Percentiles rank a stretch among this genome's conserved stretches.
phyloP scores from a whole-genome alignment of 106 monocot genomes.

The Chionographis japonica region DNA sequence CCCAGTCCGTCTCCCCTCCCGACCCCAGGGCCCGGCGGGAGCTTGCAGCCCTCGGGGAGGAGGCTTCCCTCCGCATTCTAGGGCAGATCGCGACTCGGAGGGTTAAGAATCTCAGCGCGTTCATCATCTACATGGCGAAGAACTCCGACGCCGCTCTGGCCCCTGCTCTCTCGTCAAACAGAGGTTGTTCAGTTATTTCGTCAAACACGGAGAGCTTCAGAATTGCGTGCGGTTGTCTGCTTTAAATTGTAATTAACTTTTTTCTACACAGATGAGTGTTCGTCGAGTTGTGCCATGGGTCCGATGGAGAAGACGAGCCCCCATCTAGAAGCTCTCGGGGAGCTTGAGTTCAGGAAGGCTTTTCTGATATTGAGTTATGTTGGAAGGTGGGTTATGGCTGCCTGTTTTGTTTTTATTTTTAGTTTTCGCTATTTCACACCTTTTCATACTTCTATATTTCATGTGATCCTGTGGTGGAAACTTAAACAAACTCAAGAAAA shows the following conservation, averaged over 20 bases:
- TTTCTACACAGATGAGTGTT: not conserved
- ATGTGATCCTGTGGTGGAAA: too few relatives aligned
- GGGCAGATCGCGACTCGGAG: not conserved
- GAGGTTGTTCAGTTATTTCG: not conserved
- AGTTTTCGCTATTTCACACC: too few relatives aligned
- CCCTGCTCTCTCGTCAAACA: not conserved
- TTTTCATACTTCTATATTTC: too few relatives aligned
- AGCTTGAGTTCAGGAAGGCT: slow-evolving; percentile 47
- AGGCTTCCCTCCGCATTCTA: slow-evolving; percentile 16
- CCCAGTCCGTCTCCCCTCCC: slow-evolving; percentile 23
- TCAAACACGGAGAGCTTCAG: not conserved
- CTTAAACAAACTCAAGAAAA: too few relatives aligned
- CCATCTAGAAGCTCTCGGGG: slow-evolving; percentile 25
- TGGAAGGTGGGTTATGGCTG: slow-evolving; percentile 29
- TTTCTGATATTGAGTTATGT: slow-evolving; percentile 57
- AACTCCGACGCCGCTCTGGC: slow-evolving; percentile 1
- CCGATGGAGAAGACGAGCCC: slow-evolving; percentile 6
- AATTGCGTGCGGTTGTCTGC: not conserved
- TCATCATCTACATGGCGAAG: slow-evolving; percentile 20
- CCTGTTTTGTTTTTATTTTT: not conserved
- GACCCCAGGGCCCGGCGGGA: slow-evolving; percentile 12
- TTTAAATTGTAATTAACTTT: not conserved
- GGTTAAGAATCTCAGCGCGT: slow-evolving; percentile 5
- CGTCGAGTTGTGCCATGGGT: too few relatives aligned
- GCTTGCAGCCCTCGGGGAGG: slow-evolving; percentile 28